Conservation (phyloP, 176 grass and related monocot genomes). For the Triticum turgidum region DNA sequence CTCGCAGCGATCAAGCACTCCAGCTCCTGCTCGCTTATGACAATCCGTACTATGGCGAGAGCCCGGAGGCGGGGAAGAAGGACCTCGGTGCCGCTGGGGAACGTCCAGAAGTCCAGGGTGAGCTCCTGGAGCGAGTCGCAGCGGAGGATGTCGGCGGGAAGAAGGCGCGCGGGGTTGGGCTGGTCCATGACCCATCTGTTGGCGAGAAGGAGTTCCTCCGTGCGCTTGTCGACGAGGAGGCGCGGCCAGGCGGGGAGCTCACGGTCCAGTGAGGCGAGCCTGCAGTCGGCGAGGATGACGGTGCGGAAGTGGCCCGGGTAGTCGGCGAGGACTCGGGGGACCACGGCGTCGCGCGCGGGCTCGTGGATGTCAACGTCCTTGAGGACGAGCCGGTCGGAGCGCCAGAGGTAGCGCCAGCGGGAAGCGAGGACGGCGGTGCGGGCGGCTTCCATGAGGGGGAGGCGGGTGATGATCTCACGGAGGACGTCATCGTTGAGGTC, state of each 20-base stretch:
- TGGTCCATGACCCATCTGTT: not conserved
- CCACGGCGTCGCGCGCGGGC: not conserved
- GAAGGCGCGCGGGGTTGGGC: too few relatives aligned
- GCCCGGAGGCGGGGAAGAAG: too few relatives aligned
- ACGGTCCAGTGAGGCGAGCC: not conserved
- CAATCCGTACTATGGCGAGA: too few relatives aligned
- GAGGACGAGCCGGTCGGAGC: not conserved
- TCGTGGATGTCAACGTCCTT: not conserved
- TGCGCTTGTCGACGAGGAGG: not conserved
- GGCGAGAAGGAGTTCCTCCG: not conserved
- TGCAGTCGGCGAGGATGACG: not conserved
- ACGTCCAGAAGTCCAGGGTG: too few relatives aligned
- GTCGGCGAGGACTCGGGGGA: not conserved
- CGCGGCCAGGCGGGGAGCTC: not conserved
- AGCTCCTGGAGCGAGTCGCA: too few relatives aligned
- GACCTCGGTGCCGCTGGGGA: too few relatives aligned
- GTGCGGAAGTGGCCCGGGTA: not conserved
- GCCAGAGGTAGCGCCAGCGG: constrained; percentile 4
- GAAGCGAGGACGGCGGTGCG: not conserved
- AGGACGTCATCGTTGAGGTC: not conserved
- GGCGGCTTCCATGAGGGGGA: not conserved
- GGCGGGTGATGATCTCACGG: not conserved
- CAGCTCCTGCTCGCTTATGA: too few relatives aligned
- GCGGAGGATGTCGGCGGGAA: too few relatives aligned
- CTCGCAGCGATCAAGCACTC: too few relatives aligned